These are phyloP conservation scores for Zymoseptoria passerinii DNA, from an alignment of 2,329 filamentous ascomycete species.

Conservation along the genomic window DNA sequence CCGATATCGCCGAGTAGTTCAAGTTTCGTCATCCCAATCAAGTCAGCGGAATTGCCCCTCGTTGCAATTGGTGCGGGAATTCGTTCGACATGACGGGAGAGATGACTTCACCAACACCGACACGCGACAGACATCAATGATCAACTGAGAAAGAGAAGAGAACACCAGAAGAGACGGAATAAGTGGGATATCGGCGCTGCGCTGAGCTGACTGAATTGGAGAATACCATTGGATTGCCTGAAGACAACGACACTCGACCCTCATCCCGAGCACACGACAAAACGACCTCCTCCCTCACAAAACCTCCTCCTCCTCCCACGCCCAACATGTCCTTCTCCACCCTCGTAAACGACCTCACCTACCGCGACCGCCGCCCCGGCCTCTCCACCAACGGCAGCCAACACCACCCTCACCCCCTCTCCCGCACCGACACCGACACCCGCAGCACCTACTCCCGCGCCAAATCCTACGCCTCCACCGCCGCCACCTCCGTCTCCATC, in stretches of 20 bases:
- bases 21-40: not conserved
- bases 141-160: not conserved
- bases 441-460: conserved; percentile 41
- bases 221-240: not conserved
- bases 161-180: not conserved
- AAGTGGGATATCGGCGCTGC: not conserved
- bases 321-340: conserved; percentile 44
- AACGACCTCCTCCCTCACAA: not conserved
- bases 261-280: no score
- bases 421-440: conserved; percentile 35
- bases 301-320: not conserved
- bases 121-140: not conserved
- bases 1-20: not conserved
- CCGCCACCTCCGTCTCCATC: conserved; percentile 46
- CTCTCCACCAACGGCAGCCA: conserved; percentile 38
- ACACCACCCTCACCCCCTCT: conserved; percentile 37
- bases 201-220: not conserved
- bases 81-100: not conserved
- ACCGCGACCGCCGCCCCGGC: conserved; percentile 37
- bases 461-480: conserved; percentile 44
- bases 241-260: not conserved
- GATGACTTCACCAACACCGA: not conserved
- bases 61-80: not conserved
- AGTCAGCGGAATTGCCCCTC: not conserved
- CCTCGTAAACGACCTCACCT: conserved; percentile 45